Percentiles rank a stretch among this genome's conserved stretches.
These are phyloP conservation scores for Eutrema salsugineum DNA, from an alignment of 441 rosid genomes.

Conservation along the genomic window DNA sequence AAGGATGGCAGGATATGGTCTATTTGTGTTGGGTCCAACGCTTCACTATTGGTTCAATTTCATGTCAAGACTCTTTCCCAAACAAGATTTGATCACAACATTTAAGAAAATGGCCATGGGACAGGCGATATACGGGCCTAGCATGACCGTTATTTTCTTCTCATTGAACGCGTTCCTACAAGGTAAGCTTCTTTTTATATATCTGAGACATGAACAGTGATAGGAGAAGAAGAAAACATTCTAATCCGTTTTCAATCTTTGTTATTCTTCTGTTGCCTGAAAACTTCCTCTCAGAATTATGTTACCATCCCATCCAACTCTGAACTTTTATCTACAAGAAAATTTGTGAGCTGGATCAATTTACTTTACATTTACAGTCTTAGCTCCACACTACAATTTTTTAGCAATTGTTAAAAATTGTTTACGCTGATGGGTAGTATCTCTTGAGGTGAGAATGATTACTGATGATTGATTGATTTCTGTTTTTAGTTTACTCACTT, in stretches of 20 bases:
- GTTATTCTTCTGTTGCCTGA: neutral
- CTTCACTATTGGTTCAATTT: constrained; percentile 82
- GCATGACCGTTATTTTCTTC: constrained; percentile 74
- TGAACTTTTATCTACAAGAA: neutral
- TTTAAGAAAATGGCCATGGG: constrained; percentile 87
- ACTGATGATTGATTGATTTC: neutral
- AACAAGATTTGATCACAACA: constrained; percentile 61
- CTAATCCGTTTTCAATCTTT: neutral
- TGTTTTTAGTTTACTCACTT: neutral
- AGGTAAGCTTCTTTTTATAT: constrained; percentile 39
- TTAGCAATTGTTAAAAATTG: neutral
- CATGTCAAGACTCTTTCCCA: constrained; percentile 65
- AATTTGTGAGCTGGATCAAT: neutral
- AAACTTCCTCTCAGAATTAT: too few relatives aligned
- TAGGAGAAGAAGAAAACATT: too few relatives aligned
- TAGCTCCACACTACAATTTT: neutral
- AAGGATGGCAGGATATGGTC: constrained; percentile 88
- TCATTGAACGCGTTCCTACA: constrained; percentile 62
- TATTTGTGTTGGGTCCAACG: constrained; percentile 70
- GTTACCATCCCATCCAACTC: too few relatives aligned
- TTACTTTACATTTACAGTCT: neutral
- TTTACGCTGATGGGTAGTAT: neutral
- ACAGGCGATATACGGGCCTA: constrained; percentile 67
- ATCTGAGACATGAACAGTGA: too few relatives aligned
- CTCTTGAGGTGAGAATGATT: neutral